A percentile compares a stretch with the other conserved stretches of the same genome.
Conservation (phyloP, 1,139 yeast genomes). For the Meyerozyma athensensis region DNA sequence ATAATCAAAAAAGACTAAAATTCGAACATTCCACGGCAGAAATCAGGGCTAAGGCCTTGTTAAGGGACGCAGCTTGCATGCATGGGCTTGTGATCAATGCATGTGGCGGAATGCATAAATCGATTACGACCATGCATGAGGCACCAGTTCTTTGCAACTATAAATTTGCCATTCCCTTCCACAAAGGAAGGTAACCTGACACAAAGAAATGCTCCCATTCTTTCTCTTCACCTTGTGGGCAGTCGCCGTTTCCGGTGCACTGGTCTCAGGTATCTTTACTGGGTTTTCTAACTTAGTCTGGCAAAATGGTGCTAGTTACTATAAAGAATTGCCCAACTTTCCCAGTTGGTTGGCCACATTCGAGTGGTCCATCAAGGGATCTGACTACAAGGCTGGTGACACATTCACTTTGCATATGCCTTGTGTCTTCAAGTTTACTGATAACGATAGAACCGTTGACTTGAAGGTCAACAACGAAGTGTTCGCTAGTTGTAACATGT, state of each 20-base stretch:
- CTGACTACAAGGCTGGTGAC: constrained; percentile 8
- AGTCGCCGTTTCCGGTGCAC: constrained; percentile 2
- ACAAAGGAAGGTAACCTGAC: too few species aligned
- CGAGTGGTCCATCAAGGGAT: constrained; percentile 8
- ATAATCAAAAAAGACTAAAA: too few species aligned
- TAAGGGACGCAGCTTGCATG: too few species aligned
- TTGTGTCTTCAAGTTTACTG: constrained; percentile 8
- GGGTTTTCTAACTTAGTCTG: constrained; percentile 5
- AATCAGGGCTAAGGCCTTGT: too few species aligned
- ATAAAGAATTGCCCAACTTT: constrained; percentile 2
- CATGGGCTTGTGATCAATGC: too few species aligned
- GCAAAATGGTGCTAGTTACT: constrained; percentile 3
- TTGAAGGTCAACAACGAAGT: constrained; percentile 5
- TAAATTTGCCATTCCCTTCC: too few species aligned
- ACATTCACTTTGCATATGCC: constrained; percentile 9
- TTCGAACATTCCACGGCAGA: too few species aligned
- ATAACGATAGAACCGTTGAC: constrained; percentile 3
- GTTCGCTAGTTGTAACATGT: constrained; percentile 10
- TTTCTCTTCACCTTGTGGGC: background rate
- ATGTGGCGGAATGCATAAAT: too few species aligned
- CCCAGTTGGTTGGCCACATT: constrained; percentile 10
- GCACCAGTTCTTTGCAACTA: too few species aligned
- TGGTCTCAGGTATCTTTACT: constrained; percentile 10
- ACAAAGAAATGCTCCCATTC: background rate
- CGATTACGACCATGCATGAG: too few species aligned